Evolutionary conservation across 202 grass and related monocot genomes (phyloP).

Genomic region (Panicum virgatum): DNA sequence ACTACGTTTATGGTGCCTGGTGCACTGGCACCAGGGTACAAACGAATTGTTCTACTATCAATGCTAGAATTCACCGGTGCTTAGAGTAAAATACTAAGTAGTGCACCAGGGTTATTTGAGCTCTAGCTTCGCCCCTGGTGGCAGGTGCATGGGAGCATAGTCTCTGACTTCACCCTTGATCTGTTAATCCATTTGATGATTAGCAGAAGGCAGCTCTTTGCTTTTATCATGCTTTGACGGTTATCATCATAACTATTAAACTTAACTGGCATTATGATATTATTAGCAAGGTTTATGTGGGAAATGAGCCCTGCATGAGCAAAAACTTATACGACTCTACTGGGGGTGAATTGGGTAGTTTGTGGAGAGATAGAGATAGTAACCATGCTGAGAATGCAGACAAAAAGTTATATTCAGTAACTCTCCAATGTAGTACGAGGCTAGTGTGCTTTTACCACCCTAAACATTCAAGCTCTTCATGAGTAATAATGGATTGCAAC

Average conservation of each 20-base stretch:
- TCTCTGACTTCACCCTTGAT: neutral
- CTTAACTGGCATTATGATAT: neutral
- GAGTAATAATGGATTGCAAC: neutral
- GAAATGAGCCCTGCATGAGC: neutral
- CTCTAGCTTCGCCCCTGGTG: too few relatives aligned
- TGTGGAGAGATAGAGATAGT: neutral
- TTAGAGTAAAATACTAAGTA: too few relatives aligned
- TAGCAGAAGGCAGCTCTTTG: neutral
- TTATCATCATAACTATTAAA: neutral
- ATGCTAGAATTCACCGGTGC: too few relatives aligned
- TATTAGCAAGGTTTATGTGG: neutral
- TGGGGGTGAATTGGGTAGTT: neutral
- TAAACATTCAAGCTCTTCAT: neutral
- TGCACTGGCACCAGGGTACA: too few relatives aligned
- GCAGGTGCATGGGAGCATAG: neutral
- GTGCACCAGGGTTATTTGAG: too few relatives aligned
- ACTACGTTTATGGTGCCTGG: too few relatives aligned
- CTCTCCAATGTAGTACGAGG: neutral
- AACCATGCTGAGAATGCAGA: neutral
- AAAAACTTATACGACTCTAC: neutral
- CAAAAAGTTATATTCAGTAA: neutral
- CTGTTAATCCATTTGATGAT: neutral
- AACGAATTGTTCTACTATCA: too few relatives aligned
- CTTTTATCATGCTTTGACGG: neutral
- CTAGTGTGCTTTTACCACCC: conserved; percentile 2